Conservation (phyloP, 2,329 filamentous ascomycete species). For the Cladosporium austrohemisphaericum region DNA sequence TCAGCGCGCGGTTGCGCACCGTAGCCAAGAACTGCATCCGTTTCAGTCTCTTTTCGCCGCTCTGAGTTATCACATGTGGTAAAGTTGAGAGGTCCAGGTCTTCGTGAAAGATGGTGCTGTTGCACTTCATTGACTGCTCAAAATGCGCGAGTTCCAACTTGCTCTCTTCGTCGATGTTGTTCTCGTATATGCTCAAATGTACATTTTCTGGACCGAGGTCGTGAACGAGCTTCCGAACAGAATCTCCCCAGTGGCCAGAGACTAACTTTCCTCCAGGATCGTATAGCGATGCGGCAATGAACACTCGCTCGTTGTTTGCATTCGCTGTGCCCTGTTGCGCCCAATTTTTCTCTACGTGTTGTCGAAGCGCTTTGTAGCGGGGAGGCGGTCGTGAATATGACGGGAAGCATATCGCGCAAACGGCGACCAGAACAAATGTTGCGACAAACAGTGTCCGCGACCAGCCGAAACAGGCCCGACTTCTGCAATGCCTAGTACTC, state of each 20-base stretch:
- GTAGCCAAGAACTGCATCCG: conserved; percentile 69
- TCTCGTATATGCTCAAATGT: conserved; percentile 70
- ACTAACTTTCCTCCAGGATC: conserved; percentile 60
- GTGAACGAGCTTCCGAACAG: conserved; percentile 59
- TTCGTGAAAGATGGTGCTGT: conserved; percentile 55
- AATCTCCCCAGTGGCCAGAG: conserved; percentile 60
- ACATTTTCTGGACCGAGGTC: conserved; percentile 65
- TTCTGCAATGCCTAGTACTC: no score
- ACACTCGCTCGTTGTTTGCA: conserved; percentile 61
- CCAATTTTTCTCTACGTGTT: conserved; percentile 32
- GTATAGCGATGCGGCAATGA: conserved; percentile 68
- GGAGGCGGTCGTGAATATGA: conserved; percentile 55
- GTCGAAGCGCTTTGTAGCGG: conserved; percentile 47
- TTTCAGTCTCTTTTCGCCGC: conserved; percentile 61
- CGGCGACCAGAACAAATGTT: conserved; percentile 40
- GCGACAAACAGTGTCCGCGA: no score
- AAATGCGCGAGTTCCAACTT: conserved; percentile 54
- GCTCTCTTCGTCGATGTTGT: conserved; percentile 59
- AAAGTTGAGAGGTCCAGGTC: conserved; percentile 56
- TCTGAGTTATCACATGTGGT: conserved; percentile 58
- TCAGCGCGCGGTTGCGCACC: conserved; percentile 66
- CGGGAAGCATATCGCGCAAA: conserved; percentile 50
- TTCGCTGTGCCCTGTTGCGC: conserved; percentile 43
- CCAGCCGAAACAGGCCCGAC: no score
- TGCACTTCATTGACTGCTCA: conserved; percentile 45